Evolutionary conservation across 805 yeast genomes (phyloP), one percentile per base, ranked within the genome.

Genomic region (Ogataea henricii): DNA sequence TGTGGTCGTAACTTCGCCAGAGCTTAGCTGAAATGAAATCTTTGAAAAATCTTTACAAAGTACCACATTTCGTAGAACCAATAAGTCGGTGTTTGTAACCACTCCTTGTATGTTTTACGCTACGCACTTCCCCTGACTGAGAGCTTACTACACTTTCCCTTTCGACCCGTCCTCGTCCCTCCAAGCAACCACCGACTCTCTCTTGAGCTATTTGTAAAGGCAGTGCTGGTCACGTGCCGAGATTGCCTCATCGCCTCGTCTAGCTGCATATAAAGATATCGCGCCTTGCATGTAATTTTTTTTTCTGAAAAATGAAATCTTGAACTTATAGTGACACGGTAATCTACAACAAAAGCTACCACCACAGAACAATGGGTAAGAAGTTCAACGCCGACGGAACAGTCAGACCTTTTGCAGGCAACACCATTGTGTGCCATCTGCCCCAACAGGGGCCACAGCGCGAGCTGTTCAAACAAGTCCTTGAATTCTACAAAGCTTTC

Each of bases 341-440:
- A 21, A 9, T 36, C 39, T 18, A 22, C 29, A 21, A 5, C 26
- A 35, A 36, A n/a, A 7, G 9, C 4, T 17, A 32, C 17, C 18
- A 14, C 8, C 33, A 8, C 29, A 18, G 17, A 13, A 36, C 29
- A 21, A 51, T 51, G 54, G 58, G 54, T 4, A 39, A 46, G 17
- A 54, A 54, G 35, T 54, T 54, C 43, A 49, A 47, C 18, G 32
- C 45, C 6, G 51, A 54, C 43, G 58, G 58, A 6, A 47, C 54
- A 5, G 54, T 49, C 17, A 54, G 45, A 20, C 42, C 45, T 20
- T 54, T 54, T 34, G 38, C 39, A 6, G 58, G 58, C 3, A 54
- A 47, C 46, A 54, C 58, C 2, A 48, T 54, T 2, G 48, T 54
- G 14, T 52, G 56, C 32, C 58, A 54, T 29, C 16, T 54, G 26